Base-by-base conservation (phyloP, 2,329 filamentous ascomycete genomes). In the Myriosclerotinia duriaeana region DNA sequence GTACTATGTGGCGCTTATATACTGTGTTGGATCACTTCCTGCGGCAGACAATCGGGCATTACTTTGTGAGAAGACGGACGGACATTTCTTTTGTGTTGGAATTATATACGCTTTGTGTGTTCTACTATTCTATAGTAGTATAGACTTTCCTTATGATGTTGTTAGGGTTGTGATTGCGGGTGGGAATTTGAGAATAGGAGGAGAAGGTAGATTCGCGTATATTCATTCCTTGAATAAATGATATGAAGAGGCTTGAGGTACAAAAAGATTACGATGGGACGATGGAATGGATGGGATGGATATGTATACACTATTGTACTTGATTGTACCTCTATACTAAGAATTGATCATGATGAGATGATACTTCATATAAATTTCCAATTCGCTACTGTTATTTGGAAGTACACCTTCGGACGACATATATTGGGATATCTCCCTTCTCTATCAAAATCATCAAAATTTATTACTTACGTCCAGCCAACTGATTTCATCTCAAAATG, bases 341-440 rank as follows among this genome's bases (percentile, higher is more conserved):
- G n/a, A 50, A 60, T 50, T 40, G 8, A 20, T 38, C n/a, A 40
- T 61, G 15, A 26, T 40, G 30, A 50, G 34, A 50, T 61, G 44
- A 20, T 11, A 20, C 5, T 50, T 6, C 1, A 26, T 12, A 20
- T 0, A 2, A 20, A 2, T 6, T 15, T 22, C 22, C 9, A 50
- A 26, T 22, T 14, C 11, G 26, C 22, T 14, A 26, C 22, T 52
- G 22, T 52, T 7, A 14, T 30, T 52, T 52, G 12, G 5, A 30
- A 52, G 30, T 7, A 22, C 6, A 30, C 22, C 22, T 17, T 48
- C 20, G 14, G 7, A 20, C 1, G 6, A 46, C 26, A 26, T 34
- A 34, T 34, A 34, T 34, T 48, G 20, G 2, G 44, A 15, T 5
- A n/a, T 34, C 12, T 17, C 2, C 4, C 1, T 34, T 34, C 11